Conservation (phyloP, 2,329 filamentous ascomycete genomes). For the Plenodomus biglobosus region DNA sequence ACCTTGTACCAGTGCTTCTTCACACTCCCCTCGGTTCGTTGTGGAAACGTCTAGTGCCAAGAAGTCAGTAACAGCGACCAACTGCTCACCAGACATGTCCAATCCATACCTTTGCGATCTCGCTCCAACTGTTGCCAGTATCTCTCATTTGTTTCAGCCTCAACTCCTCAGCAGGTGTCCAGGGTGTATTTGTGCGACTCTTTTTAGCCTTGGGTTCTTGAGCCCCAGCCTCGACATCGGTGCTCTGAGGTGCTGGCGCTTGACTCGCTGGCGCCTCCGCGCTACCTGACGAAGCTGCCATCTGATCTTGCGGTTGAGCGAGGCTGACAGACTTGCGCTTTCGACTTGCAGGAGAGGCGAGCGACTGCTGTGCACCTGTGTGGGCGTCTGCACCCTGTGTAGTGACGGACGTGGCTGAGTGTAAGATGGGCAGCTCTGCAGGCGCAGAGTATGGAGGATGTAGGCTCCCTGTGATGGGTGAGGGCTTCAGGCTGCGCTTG, state of each 20-base stretch:
- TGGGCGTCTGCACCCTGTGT: constrained; percentile 25
- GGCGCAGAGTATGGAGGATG: constrained; percentile 27
- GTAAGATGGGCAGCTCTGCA: constrained; percentile 30
- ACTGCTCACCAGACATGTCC: neutral
- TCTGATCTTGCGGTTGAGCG: constrained; percentile 26
- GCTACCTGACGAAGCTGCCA: constrained; percentile 23
- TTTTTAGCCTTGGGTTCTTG: constrained; percentile 68
- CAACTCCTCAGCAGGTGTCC: constrained; percentile 93
- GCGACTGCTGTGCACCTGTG: constrained; percentile 22
- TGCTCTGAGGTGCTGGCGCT: constrained; percentile 27
- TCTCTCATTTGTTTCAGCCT: constrained; percentile 93
- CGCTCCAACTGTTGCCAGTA: constrained; percentile 90
- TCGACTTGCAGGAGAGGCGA: constrained; percentile 24
- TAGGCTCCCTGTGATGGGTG: constrained; percentile 40
- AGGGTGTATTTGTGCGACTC: constrained; percentile 96
- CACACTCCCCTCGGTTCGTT: constrained; percentile 91
- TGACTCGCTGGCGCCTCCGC: constrained; percentile 19
- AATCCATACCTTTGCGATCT: constrained; percentile 82
- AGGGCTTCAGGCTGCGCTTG: constrained; percentile 50
- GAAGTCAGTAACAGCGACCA: constrained; percentile 19
- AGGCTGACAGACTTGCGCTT: constrained; percentile 42
- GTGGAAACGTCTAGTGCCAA: constrained; percentile 74
- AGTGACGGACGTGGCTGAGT: constrained; percentile 33
- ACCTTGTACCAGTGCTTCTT: constrained; percentile 99
- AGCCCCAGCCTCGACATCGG: constrained; percentile 24